Conservation (phyloP, 257 asterid species). For the Plantago elongata region DNA sequence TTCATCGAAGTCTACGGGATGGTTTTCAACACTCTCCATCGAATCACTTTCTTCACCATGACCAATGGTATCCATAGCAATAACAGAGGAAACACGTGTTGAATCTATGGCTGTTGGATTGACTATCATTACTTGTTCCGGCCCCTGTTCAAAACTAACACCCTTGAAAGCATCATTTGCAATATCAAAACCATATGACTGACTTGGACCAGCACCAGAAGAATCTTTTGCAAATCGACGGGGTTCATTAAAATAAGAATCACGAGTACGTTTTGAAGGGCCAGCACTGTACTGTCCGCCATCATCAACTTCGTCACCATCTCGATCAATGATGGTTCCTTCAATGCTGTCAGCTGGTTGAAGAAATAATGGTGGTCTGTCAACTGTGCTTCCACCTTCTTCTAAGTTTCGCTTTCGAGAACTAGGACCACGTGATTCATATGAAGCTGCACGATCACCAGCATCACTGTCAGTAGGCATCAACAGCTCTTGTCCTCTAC, state of each 20-base stretch:
- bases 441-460: constrained; percentile 95
- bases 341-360: constrained; percentile 93
- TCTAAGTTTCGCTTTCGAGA: constrained; percentile 86
- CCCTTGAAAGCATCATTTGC: constrained; percentile 52
- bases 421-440: constrained; percentile 95
- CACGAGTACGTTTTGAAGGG: constrained; percentile 85
- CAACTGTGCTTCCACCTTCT: constrained; percentile 99
- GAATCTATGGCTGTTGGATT: constrained; percentile 67
- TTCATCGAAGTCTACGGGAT: constrained; percentile 77
- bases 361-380: constrained; percentile 57
- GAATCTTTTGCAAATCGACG: constrained; percentile 43
- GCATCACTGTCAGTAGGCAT: constrained; percentile 89
- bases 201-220: constrained; percentile 93
- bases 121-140: constrained; percentile 51
- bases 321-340: constrained; percentile 97
- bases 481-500: constrained; percentile 51
- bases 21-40: constrained; percentile 96
- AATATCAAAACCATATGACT: constrained; percentile 55
- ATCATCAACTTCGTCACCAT: constrained; percentile 93
- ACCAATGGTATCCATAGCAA: constrained; percentile 92
- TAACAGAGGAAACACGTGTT: constrained; percentile 77
- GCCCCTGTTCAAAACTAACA: constrained; percentile 51
- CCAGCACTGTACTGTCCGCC: constrained; percentile 76
- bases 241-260: constrained; percentile 39
- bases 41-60: constrained; percentile 72